These are phyloP conservation scores for Citrus sp. DNA, from an alignment of 345 rosid genomes.

Conservation along the genomic window DNA sequence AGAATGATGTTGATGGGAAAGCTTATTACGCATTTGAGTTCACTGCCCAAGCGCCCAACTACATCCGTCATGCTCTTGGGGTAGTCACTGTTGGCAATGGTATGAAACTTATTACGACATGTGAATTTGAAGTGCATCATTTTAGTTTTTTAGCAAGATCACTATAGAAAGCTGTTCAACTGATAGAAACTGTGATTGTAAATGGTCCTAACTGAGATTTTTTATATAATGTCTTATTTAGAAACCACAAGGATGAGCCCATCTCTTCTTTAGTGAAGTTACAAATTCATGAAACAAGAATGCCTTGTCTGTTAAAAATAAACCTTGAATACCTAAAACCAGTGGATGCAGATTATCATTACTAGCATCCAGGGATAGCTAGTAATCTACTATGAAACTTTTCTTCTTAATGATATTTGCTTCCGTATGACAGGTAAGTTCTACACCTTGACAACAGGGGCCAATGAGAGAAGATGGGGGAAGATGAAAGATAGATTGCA, in stretches of 20 bases:
- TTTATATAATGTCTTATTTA: background rate
- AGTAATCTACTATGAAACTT: background rate
- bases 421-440: conserved; percentile 56
- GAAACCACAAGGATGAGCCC: background rate
- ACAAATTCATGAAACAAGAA: background rate
- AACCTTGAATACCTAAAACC: background rate
- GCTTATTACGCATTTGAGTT: conserved; percentile 81
- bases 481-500: conserved; percentile 86
- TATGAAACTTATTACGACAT: conserved; percentile 20
- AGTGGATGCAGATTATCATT: background rate
- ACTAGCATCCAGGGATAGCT: background rate
- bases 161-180: background rate
- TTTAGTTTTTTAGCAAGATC: background rate
- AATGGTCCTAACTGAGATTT: background rate
- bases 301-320: background rate
- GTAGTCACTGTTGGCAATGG: conserved; percentile 72
- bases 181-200: background rate
- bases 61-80: conserved; percentile 82
- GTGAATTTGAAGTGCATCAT: background rate
- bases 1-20: conserved; percentile 83
- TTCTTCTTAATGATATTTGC: conserved; percentile 3
- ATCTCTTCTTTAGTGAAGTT: too few relatives aligned
- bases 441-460: conserved; percentile 80
- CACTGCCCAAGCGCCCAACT: conserved; percentile 79
- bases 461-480: conserved; percentile 88